phyloP scores from a whole-genome alignment of 108 stramenopile species.

The Parietichytrium sp. region DNA sequence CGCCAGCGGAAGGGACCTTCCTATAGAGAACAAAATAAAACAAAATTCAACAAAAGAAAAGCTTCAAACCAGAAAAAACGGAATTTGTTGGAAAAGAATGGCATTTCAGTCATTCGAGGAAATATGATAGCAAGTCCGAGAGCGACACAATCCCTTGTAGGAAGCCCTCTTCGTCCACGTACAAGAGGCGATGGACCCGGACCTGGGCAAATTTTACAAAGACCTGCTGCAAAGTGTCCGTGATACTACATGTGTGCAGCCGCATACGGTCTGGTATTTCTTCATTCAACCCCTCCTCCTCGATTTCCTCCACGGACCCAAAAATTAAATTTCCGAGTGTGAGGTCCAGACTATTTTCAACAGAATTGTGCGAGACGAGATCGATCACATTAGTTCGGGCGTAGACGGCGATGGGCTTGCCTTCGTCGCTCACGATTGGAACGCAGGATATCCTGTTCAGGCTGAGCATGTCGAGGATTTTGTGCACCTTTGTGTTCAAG shows the following conservation, averaged over 20 bases:
- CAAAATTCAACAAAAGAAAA: no score
- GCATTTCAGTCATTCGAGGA: slow-evolving; percentile 34
- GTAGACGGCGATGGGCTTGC: not conserved
- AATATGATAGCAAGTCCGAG: slow-evolving; percentile 79
- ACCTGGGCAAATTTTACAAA: slow-evolving; percentile 86
- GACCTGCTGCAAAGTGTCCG: slow-evolving; percentile 77
- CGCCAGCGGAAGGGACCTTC: no score
- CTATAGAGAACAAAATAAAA: no score
- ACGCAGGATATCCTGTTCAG: slow-evolving; percentile 69
- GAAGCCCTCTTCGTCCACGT: slow-evolving; percentile 71
- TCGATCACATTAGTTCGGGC: slow-evolving; percentile 31
- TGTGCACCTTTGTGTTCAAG: slow-evolving; percentile 71
- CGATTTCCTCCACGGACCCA: slow-evolving; percentile 70
- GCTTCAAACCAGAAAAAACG: no score
- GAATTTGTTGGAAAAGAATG: no score
- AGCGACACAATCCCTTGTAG: slow-evolving; percentile 80
- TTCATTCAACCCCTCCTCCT: slow-evolving; percentile 68
- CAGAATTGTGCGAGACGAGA: slow-evolving; percentile 20
- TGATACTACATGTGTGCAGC: slow-evolving; percentile 73
- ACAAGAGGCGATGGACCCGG: slow-evolving; percentile 78
- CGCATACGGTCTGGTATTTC: slow-evolving; percentile 86
- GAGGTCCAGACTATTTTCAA: slow-evolving; percentile 7
- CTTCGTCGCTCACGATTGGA: slow-evolving; percentile 47
- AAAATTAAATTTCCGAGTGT: slow-evolving; percentile 42
- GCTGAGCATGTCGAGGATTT: slow-evolving; percentile 73